Evolutionary conservation across 2,329 filamentous ascomycete species (phyloP), one percentile per base, ranked within the genome.

Genomic region (Neofusicoccum sp.): DNA sequence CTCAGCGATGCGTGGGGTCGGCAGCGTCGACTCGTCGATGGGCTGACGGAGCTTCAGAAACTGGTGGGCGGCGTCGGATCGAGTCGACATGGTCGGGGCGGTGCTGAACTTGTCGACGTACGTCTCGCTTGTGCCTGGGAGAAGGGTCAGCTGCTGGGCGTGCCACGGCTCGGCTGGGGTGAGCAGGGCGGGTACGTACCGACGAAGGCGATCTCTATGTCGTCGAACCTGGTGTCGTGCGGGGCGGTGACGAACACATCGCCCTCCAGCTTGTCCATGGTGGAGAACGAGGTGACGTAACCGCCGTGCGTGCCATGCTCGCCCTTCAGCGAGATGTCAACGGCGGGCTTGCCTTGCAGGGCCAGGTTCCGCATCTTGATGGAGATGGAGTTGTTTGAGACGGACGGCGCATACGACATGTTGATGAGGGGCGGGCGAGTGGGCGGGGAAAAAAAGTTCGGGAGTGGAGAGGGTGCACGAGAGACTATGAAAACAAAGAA

Each of bases 1-100:
- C 68, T 83, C 78, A 2, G 87, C 75, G 4, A 87, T 76, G 31
- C 83, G 78, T 41, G 85, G 81, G 37, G 79, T 77, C 0, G 87
- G 87, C 63, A 87, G 83, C n/a, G 76, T 73, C 14, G 76, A 70
- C 2, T 82, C 73, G 45, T 83, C 72, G 39, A 87, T 82, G 3
- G 87, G 87, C 70, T 89, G 87, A 63, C 79, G 80, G 33, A 90
- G 79, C 64, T 84, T 85, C 39, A 90, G 75, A 68, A 89, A 90
- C 16, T 81, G 82, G 64, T 88, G 86, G 52, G 78, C 80, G 28
- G 85, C 84, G 65, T 85, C 83, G 22, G 82, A 81, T 14, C 82
- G 80, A 48, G 82, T 83, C 16, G 81, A 80, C 56, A 85, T 78
- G 36, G 84, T 79, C 3, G 84, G 79, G 5, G 83, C 77, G 3